These are phyloP conservation scores for Ophiostoma montium DNA, from an alignment of 2,329 filamentous ascomycete species.

Conservation along the genomic window DNA sequence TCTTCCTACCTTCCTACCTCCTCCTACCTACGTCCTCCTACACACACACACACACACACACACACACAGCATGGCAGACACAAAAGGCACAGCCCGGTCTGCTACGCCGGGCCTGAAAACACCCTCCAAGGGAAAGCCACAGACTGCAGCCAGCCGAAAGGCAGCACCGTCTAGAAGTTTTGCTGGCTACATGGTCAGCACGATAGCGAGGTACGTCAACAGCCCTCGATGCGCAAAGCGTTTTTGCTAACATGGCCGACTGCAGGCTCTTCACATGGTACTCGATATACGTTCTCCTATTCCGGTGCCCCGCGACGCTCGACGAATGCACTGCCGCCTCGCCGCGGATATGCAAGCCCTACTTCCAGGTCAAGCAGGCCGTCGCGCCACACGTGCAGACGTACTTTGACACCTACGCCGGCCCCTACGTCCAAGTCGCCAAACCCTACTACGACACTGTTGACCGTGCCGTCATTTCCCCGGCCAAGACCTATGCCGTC, in stretches of 20 bases:
- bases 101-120: neutral
- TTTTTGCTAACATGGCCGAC: neutral
- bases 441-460: constrained; percentile 59
- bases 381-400: constrained; percentile 65
- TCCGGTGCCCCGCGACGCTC: constrained; percentile 64
- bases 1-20: neutral
- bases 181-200: neutral
- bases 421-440: constrained; percentile 63
- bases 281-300: constrained; percentile 61
- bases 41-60: neutral
- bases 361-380: constrained; percentile 49
- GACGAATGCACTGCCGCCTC: constrained; percentile 54
- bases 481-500: constrained; percentile 50
- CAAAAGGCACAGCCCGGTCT: constrained; percentile 1
- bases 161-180: constrained; percentile 1
- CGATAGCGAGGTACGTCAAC: constrained; percentile 6
- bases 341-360: constrained; percentile 70
- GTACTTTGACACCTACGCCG: constrained; percentile 74
- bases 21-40: no score
- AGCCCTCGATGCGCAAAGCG: neutral
- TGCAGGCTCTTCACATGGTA: constrained; percentile 76
- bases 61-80: constrained; percentile 4
- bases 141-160: neutral
- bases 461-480: constrained; percentile 52
- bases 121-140: neutral